Evolutionary conservation across 23 red algal species (phyloP).

Genomic region (Cyanidioschyzon merolae): DNA sequence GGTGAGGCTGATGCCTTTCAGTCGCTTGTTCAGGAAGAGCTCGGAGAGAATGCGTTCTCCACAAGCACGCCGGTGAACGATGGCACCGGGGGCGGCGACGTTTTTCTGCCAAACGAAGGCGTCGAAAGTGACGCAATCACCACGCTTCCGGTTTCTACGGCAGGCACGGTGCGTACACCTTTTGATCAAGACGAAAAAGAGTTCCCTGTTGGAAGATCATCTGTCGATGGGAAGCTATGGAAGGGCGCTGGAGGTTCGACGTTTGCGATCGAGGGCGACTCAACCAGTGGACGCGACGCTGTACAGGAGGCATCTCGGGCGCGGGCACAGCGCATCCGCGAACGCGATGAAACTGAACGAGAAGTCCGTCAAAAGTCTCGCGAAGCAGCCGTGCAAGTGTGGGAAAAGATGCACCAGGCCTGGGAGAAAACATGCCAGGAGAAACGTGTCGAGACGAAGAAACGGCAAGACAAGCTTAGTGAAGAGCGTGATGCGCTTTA

Average conservation of each 20-base stretch:
- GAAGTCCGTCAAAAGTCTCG: background rate
- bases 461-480: background rate
- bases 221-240: background rate
- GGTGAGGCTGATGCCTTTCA: background rate
- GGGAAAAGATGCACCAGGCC: background rate
- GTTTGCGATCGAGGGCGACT: background rate
- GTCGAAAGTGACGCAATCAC: no score
- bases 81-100: no score
- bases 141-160: no score
- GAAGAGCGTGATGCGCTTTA: background rate
- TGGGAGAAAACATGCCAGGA: background rate
- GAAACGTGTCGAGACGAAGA: background rate
- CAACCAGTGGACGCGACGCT: background rate
- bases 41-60: background rate
- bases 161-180: background rate
- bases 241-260: background rate
- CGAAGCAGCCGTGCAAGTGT: background rate
- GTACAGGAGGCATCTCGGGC: constrained; percentile 1
- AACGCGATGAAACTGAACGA: constrained; percentile 5
- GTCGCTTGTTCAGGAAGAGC: background rate
- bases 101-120: no score
- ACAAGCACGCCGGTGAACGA: no score
- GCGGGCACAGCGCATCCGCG: background rate
- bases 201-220: background rate
- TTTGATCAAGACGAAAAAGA: background rate